phyloP scores from a whole-genome alignment of 495 filamentous ascomycete genomes.

The Lasiosphaeria ovina region DNA sequence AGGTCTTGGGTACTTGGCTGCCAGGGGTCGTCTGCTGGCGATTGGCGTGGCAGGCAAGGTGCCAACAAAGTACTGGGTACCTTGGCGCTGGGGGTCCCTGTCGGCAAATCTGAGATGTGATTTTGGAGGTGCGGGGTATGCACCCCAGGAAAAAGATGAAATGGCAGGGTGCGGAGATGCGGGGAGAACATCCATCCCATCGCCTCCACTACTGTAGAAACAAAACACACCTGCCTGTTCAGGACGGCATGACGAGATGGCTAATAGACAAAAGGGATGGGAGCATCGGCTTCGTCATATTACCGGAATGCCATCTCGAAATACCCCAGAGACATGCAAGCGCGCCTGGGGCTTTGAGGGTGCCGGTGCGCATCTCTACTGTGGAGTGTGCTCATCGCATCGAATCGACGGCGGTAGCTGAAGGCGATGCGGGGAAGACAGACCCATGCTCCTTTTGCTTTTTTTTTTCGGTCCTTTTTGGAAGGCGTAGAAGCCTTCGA shows the following conservation, averaged over 20 bases:
- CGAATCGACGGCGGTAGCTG: neutral
- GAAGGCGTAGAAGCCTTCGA: neutral
- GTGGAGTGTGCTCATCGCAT: neutral
- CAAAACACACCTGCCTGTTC: slow-evolving; percentile 23
- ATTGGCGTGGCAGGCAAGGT: slow-evolving; percentile 7
- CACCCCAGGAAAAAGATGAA: slow-evolving; percentile 1
- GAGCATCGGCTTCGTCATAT: slow-evolving; percentile 10
- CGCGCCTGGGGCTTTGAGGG: too few relatives aligned
- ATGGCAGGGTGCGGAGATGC: neutral
- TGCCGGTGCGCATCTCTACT: neutral
- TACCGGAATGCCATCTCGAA: neutral
- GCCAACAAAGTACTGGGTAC: slow-evolving; percentile 18
- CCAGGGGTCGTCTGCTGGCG: slow-evolving; percentile 13
- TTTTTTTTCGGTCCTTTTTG: neutral
- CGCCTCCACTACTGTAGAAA: slow-evolving; percentile 4
- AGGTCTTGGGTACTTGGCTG: slow-evolving; percentile 16
- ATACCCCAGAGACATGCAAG: neutral
- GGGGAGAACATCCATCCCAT: neutral
- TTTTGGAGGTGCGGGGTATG: slow-evolving; percentile 11
- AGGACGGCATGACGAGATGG: slow-evolving; percentile 6
- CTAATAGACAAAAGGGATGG: slow-evolving; percentile 6
- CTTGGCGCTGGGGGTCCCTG: neutral
- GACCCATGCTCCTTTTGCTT: neutral
- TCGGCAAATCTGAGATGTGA: neutral
- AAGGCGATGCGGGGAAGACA: neutral